Evolutionary conservation across 2,329 filamentous ascomycete genomes (phyloP), one percentile per base, ranked within the genome.

Genomic region (Neocatenulostroma microsporum): DNA sequence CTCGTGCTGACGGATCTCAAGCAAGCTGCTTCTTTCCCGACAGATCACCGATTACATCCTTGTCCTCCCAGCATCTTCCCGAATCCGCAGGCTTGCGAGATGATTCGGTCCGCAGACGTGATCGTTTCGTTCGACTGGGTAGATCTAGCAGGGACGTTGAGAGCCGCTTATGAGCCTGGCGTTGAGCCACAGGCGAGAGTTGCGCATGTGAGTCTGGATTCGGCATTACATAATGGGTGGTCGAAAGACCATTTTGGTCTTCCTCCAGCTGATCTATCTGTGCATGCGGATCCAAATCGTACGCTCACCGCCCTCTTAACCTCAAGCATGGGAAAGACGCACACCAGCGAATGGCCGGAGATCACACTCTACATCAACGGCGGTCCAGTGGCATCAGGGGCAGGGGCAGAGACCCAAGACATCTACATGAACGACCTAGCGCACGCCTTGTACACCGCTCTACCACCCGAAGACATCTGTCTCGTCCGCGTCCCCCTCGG

Each of bases 121-220:
- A 47, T 47, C 30, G 29, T 45, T 7, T 47, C 45, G n/a, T 45
- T 45, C 21, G 45, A 47, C 37, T 47, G 45, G 45, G 34, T 45
- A 12, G 45, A 47, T 30, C 35, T 47, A 5, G 42, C 45, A 4
- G 45, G 45, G 3, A 40, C 39, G 21, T 21, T 45, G 9, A 39
- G 35, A 29, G 42, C 45, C 4, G 45, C 31, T 12, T 9, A 34
- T 23, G 31, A 34, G 4, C 11, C 42, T 10, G 33, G 36, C 4
- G 34, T 37, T 8, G 37, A 45, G 24, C 36, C 35, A n/a, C 15
- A 34, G 3, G 29, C 31, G 5, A 42, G 20, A 14, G 34, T 47
- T 18, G 32, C 45, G 1, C 42, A 45, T 20, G 19, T 45, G 14
- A 39, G 33, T 15, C 15, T 47, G 20, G 45, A 47, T 18, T 37